These are phyloP conservation scores for Penstemon barbatus DNA, from an alignment of 257 asterid genomes.

Conservation along the genomic window DNA sequence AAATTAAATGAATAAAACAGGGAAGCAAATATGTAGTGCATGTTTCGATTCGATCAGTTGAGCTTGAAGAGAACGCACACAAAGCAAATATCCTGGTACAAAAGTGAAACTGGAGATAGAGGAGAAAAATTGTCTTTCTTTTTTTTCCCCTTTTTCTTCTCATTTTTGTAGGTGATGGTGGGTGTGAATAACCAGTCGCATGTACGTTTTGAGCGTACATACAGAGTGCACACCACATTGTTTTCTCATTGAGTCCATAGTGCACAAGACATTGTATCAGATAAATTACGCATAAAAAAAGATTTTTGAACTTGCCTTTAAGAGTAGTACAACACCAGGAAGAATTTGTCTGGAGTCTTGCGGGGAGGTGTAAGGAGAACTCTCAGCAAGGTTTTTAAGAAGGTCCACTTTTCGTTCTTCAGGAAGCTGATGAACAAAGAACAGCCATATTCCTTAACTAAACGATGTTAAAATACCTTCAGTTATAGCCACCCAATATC, in stretches of 20 bases:
- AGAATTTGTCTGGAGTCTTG: constrained; percentile 86
- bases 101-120: not conserved
- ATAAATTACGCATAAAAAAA: constrained; percentile 13
- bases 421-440: constrained; percentile 67
- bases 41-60: constrained; percentile 6
- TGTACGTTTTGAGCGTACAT: constrained; percentile 11
- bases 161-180: not conserved
- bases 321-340: constrained; percentile 74
- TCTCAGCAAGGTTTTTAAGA: constrained; percentile 91
- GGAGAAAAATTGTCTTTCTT: not conserved
- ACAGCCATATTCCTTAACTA: constrained; percentile 27
- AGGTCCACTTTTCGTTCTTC: constrained; percentile 88
- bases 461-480: not conserved
- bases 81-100: not conserved
- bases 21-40: constrained; percentile 7
- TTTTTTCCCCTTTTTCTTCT: not conserved
- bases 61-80: constrained; percentile 9
- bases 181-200: constrained; percentile 4
- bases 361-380: constrained; percentile 81
- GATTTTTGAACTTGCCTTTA: constrained; percentile 58
- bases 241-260: not conserved
- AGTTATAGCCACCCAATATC: constrained; percentile 1
- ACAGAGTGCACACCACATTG: not conserved
- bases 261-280: constrained; percentile 15
- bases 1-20: not conserved